Conservation (phyloP, 2,329 filamentous ascomycete genomes). For the Fusarium longipes region DNA sequence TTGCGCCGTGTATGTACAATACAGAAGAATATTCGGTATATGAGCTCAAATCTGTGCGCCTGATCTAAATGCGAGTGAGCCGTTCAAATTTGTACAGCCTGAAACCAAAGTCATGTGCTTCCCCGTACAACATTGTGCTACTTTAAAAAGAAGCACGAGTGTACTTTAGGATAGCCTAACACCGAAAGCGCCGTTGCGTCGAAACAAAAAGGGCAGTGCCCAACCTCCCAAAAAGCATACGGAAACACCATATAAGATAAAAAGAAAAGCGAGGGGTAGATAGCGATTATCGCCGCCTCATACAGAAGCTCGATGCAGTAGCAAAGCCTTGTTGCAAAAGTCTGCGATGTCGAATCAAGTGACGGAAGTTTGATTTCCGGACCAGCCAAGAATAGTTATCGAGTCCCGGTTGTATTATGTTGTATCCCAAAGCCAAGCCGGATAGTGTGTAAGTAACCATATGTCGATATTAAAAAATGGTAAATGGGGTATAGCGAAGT, state of each 20-base stretch:
- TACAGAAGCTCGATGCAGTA: not conserved
- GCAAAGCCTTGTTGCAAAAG: not conserved
- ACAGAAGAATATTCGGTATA: constrained; percentile 32
- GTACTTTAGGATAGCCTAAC: constrained; percentile 6
- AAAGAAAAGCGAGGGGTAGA: constrained; percentile 7
- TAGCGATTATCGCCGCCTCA: constrained; percentile 28
- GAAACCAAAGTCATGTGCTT: constrained; percentile 21
- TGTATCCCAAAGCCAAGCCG: constrained; percentile 12
- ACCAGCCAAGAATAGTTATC: constrained; percentile 31
- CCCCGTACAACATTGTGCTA: constrained; percentile 21
- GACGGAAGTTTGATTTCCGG: constrained; percentile 18
- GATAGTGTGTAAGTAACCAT: constrained; percentile 18
- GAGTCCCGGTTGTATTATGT: constrained; percentile 7
- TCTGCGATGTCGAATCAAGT: constrained; percentile 6
- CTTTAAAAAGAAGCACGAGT: constrained; percentile 3
- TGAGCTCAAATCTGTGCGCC: constrained; percentile 27
- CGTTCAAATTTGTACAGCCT: constrained; percentile 15
- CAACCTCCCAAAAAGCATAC: not conserved
- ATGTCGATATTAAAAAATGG: constrained; percentile 40
- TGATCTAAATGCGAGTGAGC: constrained; percentile 32
- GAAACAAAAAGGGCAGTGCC: not conserved
- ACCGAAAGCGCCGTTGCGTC: constrained; percentile 16
- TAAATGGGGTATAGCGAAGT: constrained; percentile 34
- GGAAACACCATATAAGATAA: constrained; percentile 13
- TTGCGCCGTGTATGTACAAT: constrained; percentile 40